Conservation (phyloP, 2,329 filamentous ascomycete species). For the Phialophora chinensis region DNA sequence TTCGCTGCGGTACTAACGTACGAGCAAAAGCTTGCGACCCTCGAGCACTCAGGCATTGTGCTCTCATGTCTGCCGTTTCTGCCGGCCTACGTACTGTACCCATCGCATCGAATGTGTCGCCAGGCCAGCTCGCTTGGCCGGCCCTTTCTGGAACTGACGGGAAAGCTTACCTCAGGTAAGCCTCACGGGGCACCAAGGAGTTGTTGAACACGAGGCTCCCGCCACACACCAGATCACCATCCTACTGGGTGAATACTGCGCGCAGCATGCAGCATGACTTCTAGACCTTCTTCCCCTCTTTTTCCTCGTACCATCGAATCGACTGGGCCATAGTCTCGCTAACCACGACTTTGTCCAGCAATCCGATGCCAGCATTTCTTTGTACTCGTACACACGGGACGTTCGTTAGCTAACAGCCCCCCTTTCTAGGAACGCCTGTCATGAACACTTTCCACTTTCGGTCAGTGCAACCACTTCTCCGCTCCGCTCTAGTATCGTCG, state of each 20-base stretch:
- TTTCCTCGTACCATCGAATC: too few species aligned
- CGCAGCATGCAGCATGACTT: neutral
- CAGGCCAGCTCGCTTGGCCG: neutral
- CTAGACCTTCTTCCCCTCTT: neutral
- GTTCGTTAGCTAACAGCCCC: too few species aligned
- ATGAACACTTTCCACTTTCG: neutral
- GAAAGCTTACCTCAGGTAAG: constrained; percentile 21
- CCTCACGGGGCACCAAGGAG: neutral
- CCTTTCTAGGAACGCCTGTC: too few species aligned
- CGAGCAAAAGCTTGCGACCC: neutral
- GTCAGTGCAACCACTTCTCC: neutral
- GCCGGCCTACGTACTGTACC: neutral
- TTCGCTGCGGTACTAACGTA: neutral
- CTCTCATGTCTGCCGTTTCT: neutral
- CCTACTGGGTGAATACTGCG: too few species aligned
- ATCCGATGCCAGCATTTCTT: too few species aligned
- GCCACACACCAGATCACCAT: neutral
- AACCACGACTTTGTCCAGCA: too few species aligned
- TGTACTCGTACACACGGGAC: too few species aligned
- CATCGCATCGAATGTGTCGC: neutral
- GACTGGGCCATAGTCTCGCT: too few species aligned
- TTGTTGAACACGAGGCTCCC: constrained; percentile 6
- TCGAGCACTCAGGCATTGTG: too few species aligned
- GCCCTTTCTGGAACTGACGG: neutral
- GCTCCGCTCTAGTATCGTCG: neutral